phyloP scores from a whole-genome alignment of 768 basidiomycete genomes.

The Boletales sp. region DNA sequence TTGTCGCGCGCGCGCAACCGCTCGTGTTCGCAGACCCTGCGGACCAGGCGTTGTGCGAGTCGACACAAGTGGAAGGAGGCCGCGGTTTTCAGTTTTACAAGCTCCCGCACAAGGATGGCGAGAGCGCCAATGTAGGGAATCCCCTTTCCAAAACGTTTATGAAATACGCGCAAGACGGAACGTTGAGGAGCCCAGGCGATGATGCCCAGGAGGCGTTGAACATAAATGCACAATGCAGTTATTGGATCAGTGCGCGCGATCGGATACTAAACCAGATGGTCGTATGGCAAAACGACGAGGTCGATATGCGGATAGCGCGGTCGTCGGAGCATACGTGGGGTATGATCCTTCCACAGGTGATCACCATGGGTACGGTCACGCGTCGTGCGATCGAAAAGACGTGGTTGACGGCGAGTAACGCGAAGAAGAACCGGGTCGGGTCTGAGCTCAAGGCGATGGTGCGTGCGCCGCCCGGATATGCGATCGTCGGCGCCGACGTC shows the following conservation, averaged over 20 bases:
- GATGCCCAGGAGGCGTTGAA: slow-evolving; percentile 84
- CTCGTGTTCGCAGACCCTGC: slow-evolving; percentile 60
- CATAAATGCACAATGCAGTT: slow-evolving; percentile 92
- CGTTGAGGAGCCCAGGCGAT: slow-evolving; percentile 74
- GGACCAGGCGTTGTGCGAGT: slow-evolving; percentile 56
- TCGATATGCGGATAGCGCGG: slow-evolving; percentile 50
- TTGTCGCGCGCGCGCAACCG: slow-evolving; percentile 42
- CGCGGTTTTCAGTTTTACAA: slow-evolving; percentile 73
- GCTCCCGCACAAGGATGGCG: slow-evolving; percentile 95
- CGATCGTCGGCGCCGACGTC: slow-evolving; percentile 96
- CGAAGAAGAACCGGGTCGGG: slow-evolving; percentile 96
- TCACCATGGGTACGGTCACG: slow-evolving; percentile 98
- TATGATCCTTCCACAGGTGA: slow-evolving; percentile 92
- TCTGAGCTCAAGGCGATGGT: slow-evolving; percentile 99
- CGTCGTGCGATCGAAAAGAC: slow-evolving; percentile 97
- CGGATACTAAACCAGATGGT: slow-evolving; percentile 92
- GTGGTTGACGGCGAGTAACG: slow-evolving; percentile 97
- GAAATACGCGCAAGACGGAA: slow-evolving; percentile 84
- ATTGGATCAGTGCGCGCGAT: slow-evolving; percentile 95
- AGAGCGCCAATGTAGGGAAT: slow-evolving; percentile 91
- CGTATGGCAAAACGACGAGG: slow-evolving; percentile 63
- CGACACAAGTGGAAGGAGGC: slow-evolving; percentile 34
- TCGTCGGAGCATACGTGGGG: slow-evolving; percentile 59
- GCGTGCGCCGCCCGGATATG: slow-evolving; percentile 87
- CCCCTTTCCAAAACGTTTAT: slow-evolving; percentile 89